Evolutionary conservation across 2,329 filamentous ascomycete genomes (phyloP).

Genomic region (Curvularia hawaiiensis): DNA sequence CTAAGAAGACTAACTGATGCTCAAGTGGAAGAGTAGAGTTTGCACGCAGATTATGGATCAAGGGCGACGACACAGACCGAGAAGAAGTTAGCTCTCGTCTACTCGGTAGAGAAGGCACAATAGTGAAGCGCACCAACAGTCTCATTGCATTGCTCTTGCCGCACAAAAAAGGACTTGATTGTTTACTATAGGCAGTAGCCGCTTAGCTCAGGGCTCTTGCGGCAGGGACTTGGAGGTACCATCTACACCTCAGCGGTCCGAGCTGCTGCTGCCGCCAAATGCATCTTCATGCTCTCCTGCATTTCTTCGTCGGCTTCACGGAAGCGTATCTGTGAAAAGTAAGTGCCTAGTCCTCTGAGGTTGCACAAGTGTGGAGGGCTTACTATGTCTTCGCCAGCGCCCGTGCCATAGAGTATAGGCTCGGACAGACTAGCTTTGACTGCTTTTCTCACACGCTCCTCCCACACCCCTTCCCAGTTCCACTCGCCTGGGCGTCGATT

Average conservation of each 20-base stretch:
- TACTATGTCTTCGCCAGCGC: slow-evolving; percentile 73
- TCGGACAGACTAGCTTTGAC: slow-evolving; percentile 80
- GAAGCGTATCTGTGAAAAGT: slow-evolving; percentile 46
- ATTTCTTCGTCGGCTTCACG: slow-evolving; percentile 42
- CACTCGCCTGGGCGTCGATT: slow-evolving; percentile 77
- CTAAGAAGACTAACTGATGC: slow-evolving; percentile 13
- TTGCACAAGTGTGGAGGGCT: slow-evolving; percentile 7
- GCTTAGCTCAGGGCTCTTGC: background rate
- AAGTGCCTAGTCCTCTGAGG: background rate
- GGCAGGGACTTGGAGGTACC: background rate
- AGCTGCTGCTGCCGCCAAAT: slow-evolving; percentile 28
- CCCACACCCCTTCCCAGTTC: slow-evolving; percentile 99
- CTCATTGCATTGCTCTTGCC: slow-evolving; percentile 2
- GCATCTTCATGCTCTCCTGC: slow-evolving; percentile 39
- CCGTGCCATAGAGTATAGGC: slow-evolving; percentile 73
- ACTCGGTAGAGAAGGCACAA: slow-evolving; percentile 6
- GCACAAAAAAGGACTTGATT: background rate
- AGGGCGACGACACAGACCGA: background rate
- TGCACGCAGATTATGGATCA: background rate
- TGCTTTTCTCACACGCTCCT: slow-evolving; percentile 81
- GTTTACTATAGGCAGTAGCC: background rate
- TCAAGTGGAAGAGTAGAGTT: slow-evolving; percentile 1
- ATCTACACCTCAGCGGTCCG: slow-evolving; percentile 25
- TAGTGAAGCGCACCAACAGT: slow-evolving; percentile 5
- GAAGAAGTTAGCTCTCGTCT: background rate